Percentiles rank a stretch among this genome's conserved stretches.
Conservation (phyloP, 257 asterid genomes). For the Nicotiana attenuata region DNA sequence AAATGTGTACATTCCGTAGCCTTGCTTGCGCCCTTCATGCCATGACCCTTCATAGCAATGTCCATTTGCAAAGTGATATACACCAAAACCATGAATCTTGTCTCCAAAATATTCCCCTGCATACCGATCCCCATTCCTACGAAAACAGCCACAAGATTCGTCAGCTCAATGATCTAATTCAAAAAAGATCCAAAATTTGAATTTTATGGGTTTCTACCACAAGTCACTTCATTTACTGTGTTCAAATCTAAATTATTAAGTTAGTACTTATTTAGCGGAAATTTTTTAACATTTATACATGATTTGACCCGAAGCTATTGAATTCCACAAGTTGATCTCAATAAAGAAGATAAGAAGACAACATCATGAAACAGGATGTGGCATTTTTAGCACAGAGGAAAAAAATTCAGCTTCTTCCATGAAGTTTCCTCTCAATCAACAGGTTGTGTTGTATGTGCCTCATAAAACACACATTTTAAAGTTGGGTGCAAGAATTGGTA, state of each 20-base stretch:
- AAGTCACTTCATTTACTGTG: no score
- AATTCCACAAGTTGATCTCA: background rate
- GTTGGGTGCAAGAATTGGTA: background rate
- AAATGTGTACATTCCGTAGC: constrained; percentile 68
- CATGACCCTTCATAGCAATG: constrained; percentile 88
- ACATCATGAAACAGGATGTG: background rate
- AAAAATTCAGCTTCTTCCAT: background rate
- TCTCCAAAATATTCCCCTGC: constrained; percentile 82
- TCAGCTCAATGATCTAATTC: background rate
- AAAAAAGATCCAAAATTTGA: no score
- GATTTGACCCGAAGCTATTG: no score
- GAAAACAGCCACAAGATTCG: background rate
- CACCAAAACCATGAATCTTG: constrained; percentile 34
- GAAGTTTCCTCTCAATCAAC: background rate
- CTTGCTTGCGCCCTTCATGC: constrained; percentile 91
- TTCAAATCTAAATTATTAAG: no score
- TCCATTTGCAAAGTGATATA: constrained; percentile 63
- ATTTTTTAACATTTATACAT: no score
- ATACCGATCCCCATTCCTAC: constrained; percentile 75
- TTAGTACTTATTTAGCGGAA: no score
- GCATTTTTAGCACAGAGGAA: background rate
- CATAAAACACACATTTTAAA: background rate
- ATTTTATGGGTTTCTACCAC: no score
- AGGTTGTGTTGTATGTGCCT: background rate
- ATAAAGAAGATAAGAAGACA: background rate